Base-by-base conservation (phyloP, 164 flowering plant species). In the Aristolochia contorta region DNA sequence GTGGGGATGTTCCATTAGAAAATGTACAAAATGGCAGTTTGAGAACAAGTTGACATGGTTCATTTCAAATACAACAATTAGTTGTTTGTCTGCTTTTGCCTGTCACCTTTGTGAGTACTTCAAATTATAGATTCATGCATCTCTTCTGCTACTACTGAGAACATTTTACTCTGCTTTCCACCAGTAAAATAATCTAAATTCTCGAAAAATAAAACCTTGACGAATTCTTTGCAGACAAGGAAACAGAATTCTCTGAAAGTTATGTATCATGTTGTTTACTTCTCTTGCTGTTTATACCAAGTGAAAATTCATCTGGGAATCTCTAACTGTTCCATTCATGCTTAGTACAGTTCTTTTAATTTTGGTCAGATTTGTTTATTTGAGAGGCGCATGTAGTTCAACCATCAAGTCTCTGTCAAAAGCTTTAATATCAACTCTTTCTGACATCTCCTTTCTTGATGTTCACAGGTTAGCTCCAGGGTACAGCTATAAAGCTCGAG, bases 11-110 rank as follows among this genome's bases (percentile, higher is more conserved):
- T 51, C 55, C 59, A 33, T 61, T 55, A 7, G 63, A 58, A 61
- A 63, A 60, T 57, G 58, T 68, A 45, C 60, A 53, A 60, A 72
- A 54, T 62, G 57, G 77, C 63, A 72, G 75, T 60, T 47, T 59
- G 61, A 69, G 76, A 68, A 52, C 56, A 67, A 33, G 20, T 53
- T 62, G 65, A 47, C 7, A 15, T 25, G 57, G 25, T 21, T 30
- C 23, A 32, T 19, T 23, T 30, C 19, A n/a, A 13, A 14, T 2
- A 19, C 48, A 7, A 22, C 59, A 27, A 30, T 18, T 14, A 49
- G 16, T 21, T 20, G 18, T 27, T 21, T 10, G 18, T 23, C 52
- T 23, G 15, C 30, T 25, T 55, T 18, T 24, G 12, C 3, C n/a
- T 24, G 9, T 14, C 37, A 23, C 13, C 15, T 30, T 21, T 14